Percentiles rank a stretch among this genome's conserved stretches.
Evolutionary conservation across 2,329 filamentous ascomycete genomes (phyloP).

Genomic region (Fusarium robinianum): DNA sequence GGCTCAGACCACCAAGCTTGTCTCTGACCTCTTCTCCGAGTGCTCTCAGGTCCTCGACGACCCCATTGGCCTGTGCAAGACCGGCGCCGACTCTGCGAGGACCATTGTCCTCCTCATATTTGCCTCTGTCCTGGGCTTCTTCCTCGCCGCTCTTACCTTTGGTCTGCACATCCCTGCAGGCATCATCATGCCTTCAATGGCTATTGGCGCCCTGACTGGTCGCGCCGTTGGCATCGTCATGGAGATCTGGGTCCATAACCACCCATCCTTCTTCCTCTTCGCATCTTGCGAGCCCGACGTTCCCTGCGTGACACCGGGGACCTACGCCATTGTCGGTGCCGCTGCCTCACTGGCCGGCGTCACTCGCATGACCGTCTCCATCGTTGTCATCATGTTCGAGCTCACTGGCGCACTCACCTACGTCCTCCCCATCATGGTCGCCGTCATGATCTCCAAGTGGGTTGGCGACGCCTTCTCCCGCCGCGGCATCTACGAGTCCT

Average conservation of each 20-base stretch:
- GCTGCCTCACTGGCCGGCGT: conserved; percentile 93
- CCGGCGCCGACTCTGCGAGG: conserved; percentile 77
- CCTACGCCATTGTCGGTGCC: conserved; percentile 94
- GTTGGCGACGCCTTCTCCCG: conserved; percentile 94
- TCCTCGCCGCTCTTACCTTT: conserved; percentile 86
- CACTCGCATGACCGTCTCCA: conserved; percentile 95
- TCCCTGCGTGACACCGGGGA: conserved; percentile 88
- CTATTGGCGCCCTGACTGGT: conserved; percentile 88
- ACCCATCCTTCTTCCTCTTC: conserved; percentile 79
- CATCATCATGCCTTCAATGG: conserved; percentile 94
- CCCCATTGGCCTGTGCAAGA: conserved; percentile 87
- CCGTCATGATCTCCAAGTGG: conserved; percentile 98
- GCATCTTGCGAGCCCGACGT: conserved; percentile 80
- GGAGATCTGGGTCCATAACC: conserved; percentile 81
- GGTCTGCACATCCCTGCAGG: conserved; percentile 93
- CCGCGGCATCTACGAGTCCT: conserved; percentile 93
- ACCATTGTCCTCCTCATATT: conserved; percentile 83
- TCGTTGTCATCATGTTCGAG: conserved; percentile 99
- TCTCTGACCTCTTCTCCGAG: conserved; percentile 89
- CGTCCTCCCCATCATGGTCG: conserved; percentile 97
- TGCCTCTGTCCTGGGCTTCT: conserved; percentile 81
- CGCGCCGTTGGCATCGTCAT: conserved; percentile 88
- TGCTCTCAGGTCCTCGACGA: conserved; percentile 83
- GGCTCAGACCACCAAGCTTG: conserved; percentile 86
- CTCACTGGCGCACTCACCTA: conserved; percentile 95